phyloP scores from a whole-genome alignment of 2,329 filamentous ascomycete species.

The Penicillium polonicum region DNA sequence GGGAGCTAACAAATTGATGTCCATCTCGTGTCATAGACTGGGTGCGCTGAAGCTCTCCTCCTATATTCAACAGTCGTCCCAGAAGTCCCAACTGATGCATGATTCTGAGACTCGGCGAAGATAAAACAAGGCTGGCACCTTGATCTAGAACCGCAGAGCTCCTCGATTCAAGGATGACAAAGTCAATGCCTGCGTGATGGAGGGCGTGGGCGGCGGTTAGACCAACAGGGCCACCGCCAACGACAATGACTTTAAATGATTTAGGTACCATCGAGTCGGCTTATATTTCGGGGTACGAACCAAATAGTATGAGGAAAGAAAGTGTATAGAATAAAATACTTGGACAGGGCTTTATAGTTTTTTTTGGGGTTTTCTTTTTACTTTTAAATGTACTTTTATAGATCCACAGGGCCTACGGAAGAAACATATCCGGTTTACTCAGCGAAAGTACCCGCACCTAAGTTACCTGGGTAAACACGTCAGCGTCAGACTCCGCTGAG shows the following conservation, averaged over 20 bases:
- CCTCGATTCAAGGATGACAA: not conserved
- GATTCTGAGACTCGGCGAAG: not conserved
- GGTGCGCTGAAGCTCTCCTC: not conserved
- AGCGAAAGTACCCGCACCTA: no score
- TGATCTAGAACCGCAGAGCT: not conserved
- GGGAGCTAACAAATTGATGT: not conserved
- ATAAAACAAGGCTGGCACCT: not conserved
- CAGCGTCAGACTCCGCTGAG: no score
- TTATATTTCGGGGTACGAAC: not conserved
- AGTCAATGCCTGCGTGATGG: not conserved
- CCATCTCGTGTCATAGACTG: not conserved
- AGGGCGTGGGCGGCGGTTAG: not conserved
- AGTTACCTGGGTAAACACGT: no score
- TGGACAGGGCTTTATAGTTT: not conserved
- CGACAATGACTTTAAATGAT: not conserved
- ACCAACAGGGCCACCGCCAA: not conserved
- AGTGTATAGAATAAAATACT: not conserved
- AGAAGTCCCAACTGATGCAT: not conserved
- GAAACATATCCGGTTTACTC: no score
- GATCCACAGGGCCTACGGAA: no score
- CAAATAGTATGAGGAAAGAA: not conserved
- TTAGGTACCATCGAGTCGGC: not conserved
- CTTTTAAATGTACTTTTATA: no score
- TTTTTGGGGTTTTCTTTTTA: no score
- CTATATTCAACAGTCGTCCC: not conserved